Conservation (phyloP, 495 filamentous ascomycete species). For the Penicillium robsamsonii region DNA sequence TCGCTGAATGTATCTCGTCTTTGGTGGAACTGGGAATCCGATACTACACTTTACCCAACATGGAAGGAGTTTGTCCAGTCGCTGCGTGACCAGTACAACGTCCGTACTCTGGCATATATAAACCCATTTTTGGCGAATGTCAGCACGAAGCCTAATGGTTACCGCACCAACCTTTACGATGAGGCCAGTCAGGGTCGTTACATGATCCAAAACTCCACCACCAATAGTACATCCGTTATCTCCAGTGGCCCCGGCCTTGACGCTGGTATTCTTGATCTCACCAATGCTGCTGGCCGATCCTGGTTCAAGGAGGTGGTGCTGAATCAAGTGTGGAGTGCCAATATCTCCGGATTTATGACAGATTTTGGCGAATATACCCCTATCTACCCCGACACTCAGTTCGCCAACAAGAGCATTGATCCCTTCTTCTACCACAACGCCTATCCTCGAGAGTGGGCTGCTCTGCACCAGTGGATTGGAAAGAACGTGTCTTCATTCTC, state of each 20-base stretch:
- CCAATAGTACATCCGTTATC: constrained; percentile 22
- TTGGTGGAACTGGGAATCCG: constrained; percentile 35
- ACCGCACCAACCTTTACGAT: constrained; percentile 18
- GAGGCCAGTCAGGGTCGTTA: constrained; percentile 20
- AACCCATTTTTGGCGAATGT: constrained; percentile 29
- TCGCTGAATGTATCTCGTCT: constrained; percentile 27
- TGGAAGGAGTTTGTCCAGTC: constrained; percentile 28
- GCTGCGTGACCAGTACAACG: constrained; percentile 25
- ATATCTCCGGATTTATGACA: constrained; percentile 28
- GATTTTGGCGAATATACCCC: constrained; percentile 31
- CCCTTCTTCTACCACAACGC: constrained; percentile 24
- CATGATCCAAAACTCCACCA: constrained; percentile 27
- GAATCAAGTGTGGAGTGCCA: constrained; percentile 26
- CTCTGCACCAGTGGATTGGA: constrained; percentile 22
- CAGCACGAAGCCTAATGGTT: constrained; percentile 26
- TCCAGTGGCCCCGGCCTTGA: constrained; percentile 27
- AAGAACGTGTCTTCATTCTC: constrained; percentile 18
- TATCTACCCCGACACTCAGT: constrained; percentile 17
- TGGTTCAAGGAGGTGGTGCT: constrained; percentile 26
- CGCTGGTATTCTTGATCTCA: constrained; percentile 27
- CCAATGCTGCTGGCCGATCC: constrained; percentile 18
- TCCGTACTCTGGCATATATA: constrained; percentile 30
- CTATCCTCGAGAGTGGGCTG: constrained; percentile 27
- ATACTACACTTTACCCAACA: constrained; percentile 24
- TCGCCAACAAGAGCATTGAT: constrained; percentile 24